Base-by-base conservation (phyloP, 345 rosid species). In the Hibiscus mutabilis region DNA sequence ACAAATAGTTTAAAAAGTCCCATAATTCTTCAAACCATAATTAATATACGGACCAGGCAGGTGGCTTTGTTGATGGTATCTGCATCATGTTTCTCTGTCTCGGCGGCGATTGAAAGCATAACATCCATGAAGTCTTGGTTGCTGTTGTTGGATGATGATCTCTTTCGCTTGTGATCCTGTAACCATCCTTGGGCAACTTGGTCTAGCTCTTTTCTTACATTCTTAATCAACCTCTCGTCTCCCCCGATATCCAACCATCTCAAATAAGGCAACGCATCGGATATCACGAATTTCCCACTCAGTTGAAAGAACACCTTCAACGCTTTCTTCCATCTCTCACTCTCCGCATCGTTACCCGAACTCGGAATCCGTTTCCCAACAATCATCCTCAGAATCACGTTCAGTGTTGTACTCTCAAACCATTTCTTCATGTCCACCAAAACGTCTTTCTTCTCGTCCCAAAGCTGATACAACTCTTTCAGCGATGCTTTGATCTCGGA, bases 171-270 rank as follows among this genome's bases (percentile, higher is more conserved):
- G 8, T 59, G 62, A 13, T 59, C 62, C 25, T 59, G 8, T 14
- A 59, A 59, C 91, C 89, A 85, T 1, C 74, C 76, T 27, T 51
- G 84, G 14, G 76, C 70, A 6, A 85, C 66, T 2, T 40, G 75
- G 33, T 82, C 86, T 49, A 83, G 21, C 7, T 83, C 83, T 78
- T 70, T 75, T 8, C 71, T 86, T 3, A 85, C 82, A 82, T 78
- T 75, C 84, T 81, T 90, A 89, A 88, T 63, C 27, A 37, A 62
- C 70, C 42, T 85, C 68, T 80, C 87, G 75, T 77, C 74, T 4
- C 93, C 93, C 59, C 73, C 79, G 11, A 80, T 18, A 59, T 84
- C 89, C 53, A 86, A 63, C 91, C 90, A 84, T 60, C 90, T n/a
- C 11, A 86, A 60, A 58, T 21, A 75, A 1, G 92, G 89, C 60